Percentiles rank a stretch among this genome's conserved stretches.
Conservation (phyloP, 208 protist species). For the Lotmaria passim region DNA sequence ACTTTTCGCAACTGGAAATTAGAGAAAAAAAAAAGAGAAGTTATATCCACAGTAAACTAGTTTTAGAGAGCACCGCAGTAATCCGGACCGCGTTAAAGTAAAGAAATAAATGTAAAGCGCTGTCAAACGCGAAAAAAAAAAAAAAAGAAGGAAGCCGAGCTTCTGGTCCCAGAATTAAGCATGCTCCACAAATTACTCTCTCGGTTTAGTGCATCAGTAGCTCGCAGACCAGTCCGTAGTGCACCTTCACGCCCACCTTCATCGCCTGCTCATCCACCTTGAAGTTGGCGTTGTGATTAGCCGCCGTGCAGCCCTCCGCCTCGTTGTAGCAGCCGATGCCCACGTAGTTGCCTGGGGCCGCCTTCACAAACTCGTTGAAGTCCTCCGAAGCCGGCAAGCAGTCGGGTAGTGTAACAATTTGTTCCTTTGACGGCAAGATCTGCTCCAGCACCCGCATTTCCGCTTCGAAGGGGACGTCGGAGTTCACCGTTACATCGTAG, state of each 20-base stretch:
- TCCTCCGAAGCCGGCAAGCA: constrained; percentile 49
- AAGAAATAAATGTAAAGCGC: no score
- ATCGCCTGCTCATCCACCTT: constrained; percentile 57
- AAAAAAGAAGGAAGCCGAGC: no score
- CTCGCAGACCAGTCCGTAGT: constrained; percentile 26
- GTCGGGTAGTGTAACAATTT: constrained; percentile 33
- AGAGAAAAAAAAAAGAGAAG: no score
- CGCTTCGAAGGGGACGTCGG: constrained; percentile 39
- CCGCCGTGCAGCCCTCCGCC: constrained; percentile 26
- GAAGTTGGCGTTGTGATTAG: constrained; percentile 61
- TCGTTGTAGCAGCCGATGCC: constrained; percentile 51
- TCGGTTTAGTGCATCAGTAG: constrained; percentile 26
- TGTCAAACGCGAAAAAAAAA: no score
- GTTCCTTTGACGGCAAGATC: constrained; percentile 27
- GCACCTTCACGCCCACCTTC: constrained; percentile 51
- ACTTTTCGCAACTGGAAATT: no score
- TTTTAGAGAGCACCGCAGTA: no score
- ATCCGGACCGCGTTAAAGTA: no score
- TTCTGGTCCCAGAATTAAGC: no score
- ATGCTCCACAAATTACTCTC: no score
- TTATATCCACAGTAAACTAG: no score
- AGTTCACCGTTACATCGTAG: constrained; percentile 54
- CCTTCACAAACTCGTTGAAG: constrained; percentile 47
- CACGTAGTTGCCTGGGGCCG: constrained; percentile 47
- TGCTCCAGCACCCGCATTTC: constrained; percentile 38